Conservation (phyloP, 345 rosid genomes). For the Odontarrhena argentea region DNA sequence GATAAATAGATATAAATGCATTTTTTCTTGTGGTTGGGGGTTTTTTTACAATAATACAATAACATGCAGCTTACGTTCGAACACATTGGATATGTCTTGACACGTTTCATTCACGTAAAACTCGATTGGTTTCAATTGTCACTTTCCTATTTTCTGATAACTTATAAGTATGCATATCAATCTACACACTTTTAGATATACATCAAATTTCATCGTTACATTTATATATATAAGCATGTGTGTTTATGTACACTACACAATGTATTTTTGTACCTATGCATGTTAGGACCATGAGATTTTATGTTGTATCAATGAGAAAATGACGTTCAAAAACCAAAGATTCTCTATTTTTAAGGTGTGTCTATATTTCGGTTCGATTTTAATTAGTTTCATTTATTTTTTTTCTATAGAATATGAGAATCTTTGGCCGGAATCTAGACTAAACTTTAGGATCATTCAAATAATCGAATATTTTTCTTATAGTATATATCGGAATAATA, state of each 20-base stretch:
- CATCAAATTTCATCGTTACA: constrained; percentile 29
- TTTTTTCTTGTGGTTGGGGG: constrained; percentile 36
- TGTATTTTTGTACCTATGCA: constrained; percentile 6
- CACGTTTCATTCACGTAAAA: constrained; percentile 37
- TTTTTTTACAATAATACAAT: constrained; percentile 6
- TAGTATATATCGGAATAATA: too few relatives aligned
- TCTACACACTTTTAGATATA: constrained; percentile 37
- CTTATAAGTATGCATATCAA: constrained; percentile 39
- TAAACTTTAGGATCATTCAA: too few relatives aligned
- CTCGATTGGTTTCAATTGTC: constrained; percentile 18
- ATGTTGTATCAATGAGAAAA: constrained; percentile 36
- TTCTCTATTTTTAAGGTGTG: not conserved
- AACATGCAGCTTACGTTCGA: constrained; percentile 37
- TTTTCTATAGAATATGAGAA: too few relatives aligned
- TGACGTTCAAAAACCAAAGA: constrained; percentile 9
- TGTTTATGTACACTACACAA: constrained; percentile 3
- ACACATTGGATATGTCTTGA: constrained; percentile 38
- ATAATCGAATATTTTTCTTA: too few relatives aligned
- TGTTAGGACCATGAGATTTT: constrained; percentile 26
- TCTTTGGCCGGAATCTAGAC: too few relatives aligned
- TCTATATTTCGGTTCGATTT: not conserved
- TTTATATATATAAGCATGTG: constrained; percentile 1
- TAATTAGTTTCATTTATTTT: too few relatives aligned
- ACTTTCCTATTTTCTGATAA: constrained; percentile 38
- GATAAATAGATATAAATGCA: not conserved